Evolutionary conservation across 352 stramenopile genomes (phyloP).

Genomic region (Pythium utonaiense): DNA sequence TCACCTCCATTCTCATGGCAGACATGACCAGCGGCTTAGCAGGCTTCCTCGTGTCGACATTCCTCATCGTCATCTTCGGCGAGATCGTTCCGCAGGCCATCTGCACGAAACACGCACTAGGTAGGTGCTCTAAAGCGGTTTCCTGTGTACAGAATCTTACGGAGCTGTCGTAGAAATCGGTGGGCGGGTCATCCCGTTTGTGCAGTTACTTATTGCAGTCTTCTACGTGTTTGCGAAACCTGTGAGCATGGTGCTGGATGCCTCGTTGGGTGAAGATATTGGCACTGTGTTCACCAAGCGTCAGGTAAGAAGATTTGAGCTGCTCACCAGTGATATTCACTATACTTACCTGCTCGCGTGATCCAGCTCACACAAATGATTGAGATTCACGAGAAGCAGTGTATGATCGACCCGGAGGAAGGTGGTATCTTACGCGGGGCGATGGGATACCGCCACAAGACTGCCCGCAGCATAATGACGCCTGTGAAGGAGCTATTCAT

Average conservation of each 20-base stretch:
- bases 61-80: conserved; percentile 93
- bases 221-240: conserved; percentile 95
- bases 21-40: conserved; percentile 67
- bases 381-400: conserved; percentile 94
- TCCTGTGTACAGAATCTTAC: neutral
- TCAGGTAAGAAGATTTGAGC: too few relatives aligned
- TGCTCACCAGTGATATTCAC: too few relatives aligned
- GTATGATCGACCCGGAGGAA: conserved; percentile 93
- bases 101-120: conserved; percentile 87
- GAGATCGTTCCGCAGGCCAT: conserved; percentile 89
- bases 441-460: conserved; percentile 92
- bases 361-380: conserved; percentile 96
- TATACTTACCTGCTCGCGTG: too few relatives aligned
- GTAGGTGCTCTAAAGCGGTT: conserved; percentile 31
- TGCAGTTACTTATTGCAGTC: conserved; percentile 91
- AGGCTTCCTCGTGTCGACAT: conserved; percentile 92
- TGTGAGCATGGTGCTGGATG: conserved; percentile 91
- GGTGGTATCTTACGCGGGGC: conserved; percentile 93
- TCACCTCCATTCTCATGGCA: conserved; percentile 95
- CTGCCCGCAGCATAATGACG: conserved; percentile 94
- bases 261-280: conserved; percentile 91
- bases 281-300: conserved; percentile 93
- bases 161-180: conserved; percentile 44
- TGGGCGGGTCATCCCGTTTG: conserved; percentile 82
- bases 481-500: conserved; percentile 94